A percentile compares a stretch with the other conserved stretches of the same genome.
phyloP scores from a whole-genome alignment of 768 basidiomycete species.

The Hortiboletus flavorubellus region DNA sequence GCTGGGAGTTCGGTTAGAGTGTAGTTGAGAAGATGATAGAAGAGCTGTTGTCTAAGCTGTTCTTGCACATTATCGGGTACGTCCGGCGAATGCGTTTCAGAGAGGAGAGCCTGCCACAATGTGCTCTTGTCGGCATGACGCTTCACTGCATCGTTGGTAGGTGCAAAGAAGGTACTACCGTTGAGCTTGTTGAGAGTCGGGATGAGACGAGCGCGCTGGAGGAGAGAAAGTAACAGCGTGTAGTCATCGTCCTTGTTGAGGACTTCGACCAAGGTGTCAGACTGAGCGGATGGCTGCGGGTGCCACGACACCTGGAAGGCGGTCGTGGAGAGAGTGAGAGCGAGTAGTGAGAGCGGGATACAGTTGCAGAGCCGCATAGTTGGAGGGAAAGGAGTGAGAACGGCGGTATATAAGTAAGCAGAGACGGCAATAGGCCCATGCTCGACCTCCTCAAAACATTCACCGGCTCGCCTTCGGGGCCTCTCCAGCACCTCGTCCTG shows the following conservation, averaged over 20 bases:
- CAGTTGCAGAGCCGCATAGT: slow-evolving; percentile 34
- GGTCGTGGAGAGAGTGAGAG: slow-evolving; percentile 9
- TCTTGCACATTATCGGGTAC: slow-evolving; percentile 79
- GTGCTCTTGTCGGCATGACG: slow-evolving; percentile 36
- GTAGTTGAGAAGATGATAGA: slow-evolving; percentile 92
- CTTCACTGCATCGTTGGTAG: slow-evolving; percentile 87
- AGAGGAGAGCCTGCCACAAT: slow-evolving; percentile 32
- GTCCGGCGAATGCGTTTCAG: slow-evolving; percentile 25
- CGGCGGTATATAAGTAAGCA: slow-evolving; percentile 10
- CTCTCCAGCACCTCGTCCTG: slow-evolving; percentile 56
- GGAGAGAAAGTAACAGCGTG: slow-evolving; percentile 64
- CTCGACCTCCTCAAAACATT: slow-evolving; percentile 46
- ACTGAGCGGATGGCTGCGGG: slow-evolving; percentile 23
- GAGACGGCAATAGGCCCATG: slow-evolving; percentile 31
- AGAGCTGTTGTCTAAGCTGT: slow-evolving; percentile 82
- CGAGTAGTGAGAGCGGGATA: slow-evolving; percentile 36
- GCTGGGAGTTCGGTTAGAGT: slow-evolving; percentile 51
- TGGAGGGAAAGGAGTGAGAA: neutral
- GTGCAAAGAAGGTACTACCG: slow-evolving; percentile 85
- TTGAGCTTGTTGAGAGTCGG: slow-evolving; percentile 89
- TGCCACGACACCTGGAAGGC: slow-evolving; percentile 26
- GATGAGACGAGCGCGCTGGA: slow-evolving; percentile 84
- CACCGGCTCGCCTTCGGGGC: slow-evolving; percentile 49
- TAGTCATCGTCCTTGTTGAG: slow-evolving; percentile 78
- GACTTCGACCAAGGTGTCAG: slow-evolving; percentile 72